Evolutionary conservation across 73 alveolate species (phyloP).

Genomic region (Effrenium voratum): DNA sequence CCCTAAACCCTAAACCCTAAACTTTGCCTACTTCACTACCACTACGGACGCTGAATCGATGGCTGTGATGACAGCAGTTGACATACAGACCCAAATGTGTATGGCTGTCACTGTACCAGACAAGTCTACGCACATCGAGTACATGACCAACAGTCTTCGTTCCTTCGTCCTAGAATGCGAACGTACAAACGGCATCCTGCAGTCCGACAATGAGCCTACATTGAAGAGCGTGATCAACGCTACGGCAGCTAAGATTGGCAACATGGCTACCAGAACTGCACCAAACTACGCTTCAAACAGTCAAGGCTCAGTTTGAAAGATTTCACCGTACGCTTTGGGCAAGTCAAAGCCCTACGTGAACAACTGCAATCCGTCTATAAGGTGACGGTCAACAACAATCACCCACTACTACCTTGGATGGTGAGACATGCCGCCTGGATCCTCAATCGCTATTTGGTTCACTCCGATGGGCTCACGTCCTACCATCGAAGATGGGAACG

Average conservation of each 20-base stretch:
- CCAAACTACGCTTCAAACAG: background rate
- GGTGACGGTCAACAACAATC: background rate
- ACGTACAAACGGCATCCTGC: background rate
- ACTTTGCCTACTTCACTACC: background rate
- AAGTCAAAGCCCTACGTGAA: background rate
- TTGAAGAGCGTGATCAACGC: background rate
- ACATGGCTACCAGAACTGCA: no score
- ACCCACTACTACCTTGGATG: constrained; percentile 2
- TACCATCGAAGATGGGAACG: no score
- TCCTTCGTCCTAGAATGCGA: background rate
- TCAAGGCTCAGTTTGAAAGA: background rate
- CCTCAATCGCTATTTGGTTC: background rate
- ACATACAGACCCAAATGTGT: background rate
- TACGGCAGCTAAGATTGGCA: background rate
- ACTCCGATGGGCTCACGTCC: background rate
- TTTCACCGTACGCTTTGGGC: background rate
- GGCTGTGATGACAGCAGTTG: background rate
- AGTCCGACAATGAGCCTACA: background rate
- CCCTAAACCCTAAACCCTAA: no score
- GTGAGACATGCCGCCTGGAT: background rate
- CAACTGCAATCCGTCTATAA: background rate
- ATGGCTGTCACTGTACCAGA: background rate
- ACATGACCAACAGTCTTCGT: background rate
- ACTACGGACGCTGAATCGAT: background rate
- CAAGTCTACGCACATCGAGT: background rate